Conservation (phyloP, 2,329 filamentous ascomycete species). For the Pseudopithomyces maydicus region DNA sequence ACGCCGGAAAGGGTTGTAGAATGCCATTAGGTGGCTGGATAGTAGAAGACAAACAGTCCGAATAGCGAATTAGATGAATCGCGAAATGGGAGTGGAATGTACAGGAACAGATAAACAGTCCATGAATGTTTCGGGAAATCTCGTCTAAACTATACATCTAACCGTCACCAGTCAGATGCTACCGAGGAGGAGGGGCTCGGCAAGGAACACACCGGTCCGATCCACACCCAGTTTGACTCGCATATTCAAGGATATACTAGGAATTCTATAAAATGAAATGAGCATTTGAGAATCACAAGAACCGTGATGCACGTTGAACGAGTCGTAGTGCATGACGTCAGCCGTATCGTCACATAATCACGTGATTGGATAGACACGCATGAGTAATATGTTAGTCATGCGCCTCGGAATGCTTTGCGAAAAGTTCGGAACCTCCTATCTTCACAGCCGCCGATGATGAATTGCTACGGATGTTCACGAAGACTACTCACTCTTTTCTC, state of each 20-base stretch:
- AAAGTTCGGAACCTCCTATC: constrained; percentile 8
- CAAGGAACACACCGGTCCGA: constrained; percentile 10
- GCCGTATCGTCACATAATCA: not conserved
- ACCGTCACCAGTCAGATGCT: constrained; percentile 40
- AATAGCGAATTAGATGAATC: not conserved
- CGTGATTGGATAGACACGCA: not conserved
- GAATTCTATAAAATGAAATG: too few relatives aligned
- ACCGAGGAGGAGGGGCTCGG: constrained; percentile 27
- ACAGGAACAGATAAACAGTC: not conserved
- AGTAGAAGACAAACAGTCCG: too few relatives aligned
- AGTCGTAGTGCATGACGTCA: not conserved
- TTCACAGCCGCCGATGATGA: constrained; percentile 25
- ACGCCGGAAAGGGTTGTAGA: constrained; percentile 49
- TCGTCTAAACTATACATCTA: not conserved
- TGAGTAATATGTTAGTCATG: too few relatives aligned
- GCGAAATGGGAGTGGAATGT: not conserved
- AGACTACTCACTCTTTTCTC: constrained; percentile 28
- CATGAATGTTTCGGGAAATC: not conserved
- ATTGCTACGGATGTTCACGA: constrained; percentile 32
- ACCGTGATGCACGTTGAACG: not conserved
- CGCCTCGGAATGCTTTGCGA: constrained; percentile 19
- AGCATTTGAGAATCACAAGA: not conserved
- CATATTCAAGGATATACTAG: too few relatives aligned
- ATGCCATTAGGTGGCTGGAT: constrained; percentile 43
- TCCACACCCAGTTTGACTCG: too few relatives aligned